Base-by-base conservation (phyloP, 2,329 filamentous ascomycete species). In the Xylariaceae sp. region DNA sequence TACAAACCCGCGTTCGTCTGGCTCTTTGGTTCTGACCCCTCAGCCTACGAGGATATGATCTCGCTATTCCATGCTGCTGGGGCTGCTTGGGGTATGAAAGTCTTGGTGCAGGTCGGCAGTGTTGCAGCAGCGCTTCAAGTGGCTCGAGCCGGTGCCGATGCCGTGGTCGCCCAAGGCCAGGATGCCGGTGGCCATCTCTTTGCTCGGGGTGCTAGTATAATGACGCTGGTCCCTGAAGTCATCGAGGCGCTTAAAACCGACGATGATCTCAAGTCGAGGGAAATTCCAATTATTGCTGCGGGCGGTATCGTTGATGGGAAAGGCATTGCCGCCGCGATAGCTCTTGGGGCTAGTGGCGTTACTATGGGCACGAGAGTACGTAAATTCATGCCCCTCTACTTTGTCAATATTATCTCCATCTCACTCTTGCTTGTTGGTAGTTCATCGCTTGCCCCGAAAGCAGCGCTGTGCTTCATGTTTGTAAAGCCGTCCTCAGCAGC, bases 291-390 rank as follows among this genome's bases (percentile, higher is more conserved):
- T 0, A 46, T 80, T 12, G 76, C 75, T 2, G 74, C 76, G 0
- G 77, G 77, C 3, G 76, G 76, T 1, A 72, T 80, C 21, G 64
- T 67, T 0, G 76, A 80, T 46, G 75, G 75, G 0, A 63, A 75
- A 17, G 75, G 75, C 0, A 64, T 71, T 0, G 72, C 72, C 6
- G 75, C 76, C 0, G 71, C 73, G 2, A 59, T 79, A 11, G 61
- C 67, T 1, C 65, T 80, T 1, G 77, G 79, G 0, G 76, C 77
- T 1, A 60, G 66, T 0, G 83, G 78, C 0, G 70, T 74, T 0
- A 77, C 72, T 0, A 71, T 87, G 68, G 84, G 84, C 0, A 86
- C 83, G 1, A 71, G 81, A 6, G 82, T 85, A 45, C 70, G 5
- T 11, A 3, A n/a, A 2, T 23, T 6, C n/a, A 17, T 14, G 34